Percentiles rank a stretch among this genome's conserved stretches.
phyloP scores from a whole-genome alignment of 352 stramenopile species.

The Phytopythium cucurbitacearum region DNA sequence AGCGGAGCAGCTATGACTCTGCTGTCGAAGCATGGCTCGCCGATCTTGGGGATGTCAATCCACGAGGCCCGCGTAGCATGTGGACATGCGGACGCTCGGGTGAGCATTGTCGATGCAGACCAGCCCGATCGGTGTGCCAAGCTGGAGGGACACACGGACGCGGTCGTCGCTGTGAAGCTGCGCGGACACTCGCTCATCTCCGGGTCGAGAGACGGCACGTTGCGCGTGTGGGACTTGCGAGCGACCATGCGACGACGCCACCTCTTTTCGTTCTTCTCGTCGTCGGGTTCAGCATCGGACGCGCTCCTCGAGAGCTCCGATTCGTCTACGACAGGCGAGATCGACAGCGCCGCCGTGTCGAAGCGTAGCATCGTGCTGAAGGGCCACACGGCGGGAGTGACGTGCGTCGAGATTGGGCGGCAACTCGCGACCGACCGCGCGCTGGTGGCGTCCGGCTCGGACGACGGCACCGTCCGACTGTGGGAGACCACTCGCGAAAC shows the following conservation, averaged over 20 bases:
- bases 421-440: conserved; percentile 53
- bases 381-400: conserved; percentile 57
- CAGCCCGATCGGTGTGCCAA: conserved; percentile 23
- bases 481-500: conserved; percentile 70
- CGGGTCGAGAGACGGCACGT: conserved; percentile 60
- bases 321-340: conserved; percentile 16
- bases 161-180: conserved; percentile 52
- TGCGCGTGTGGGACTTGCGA: conserved; percentile 70
- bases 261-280: conserved; percentile 65
- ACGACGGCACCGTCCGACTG: conserved; percentile 64
- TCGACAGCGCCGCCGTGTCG: conserved; percentile 55
- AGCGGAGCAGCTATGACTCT: conserved; percentile 4
- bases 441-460: conserved; percentile 61
- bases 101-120: conserved; percentile 38
- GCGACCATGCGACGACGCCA: conserved; percentile 45
- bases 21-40: conserved; percentile 15
- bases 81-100: conserved; percentile 32
- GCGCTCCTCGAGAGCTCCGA: conserved; percentile 6
- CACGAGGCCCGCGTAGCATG: conserved; percentile 45
- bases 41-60: conserved; percentile 55
- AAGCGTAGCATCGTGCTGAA: conserved; percentile 59
- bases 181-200: conserved; percentile 63
- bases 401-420: conserved; percentile 68
- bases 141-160: conserved; percentile 56
- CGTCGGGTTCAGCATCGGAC: not conserved